Conservation (phyloP, 305 asterid genomes). For the Ilex paraguariensis region DNA sequence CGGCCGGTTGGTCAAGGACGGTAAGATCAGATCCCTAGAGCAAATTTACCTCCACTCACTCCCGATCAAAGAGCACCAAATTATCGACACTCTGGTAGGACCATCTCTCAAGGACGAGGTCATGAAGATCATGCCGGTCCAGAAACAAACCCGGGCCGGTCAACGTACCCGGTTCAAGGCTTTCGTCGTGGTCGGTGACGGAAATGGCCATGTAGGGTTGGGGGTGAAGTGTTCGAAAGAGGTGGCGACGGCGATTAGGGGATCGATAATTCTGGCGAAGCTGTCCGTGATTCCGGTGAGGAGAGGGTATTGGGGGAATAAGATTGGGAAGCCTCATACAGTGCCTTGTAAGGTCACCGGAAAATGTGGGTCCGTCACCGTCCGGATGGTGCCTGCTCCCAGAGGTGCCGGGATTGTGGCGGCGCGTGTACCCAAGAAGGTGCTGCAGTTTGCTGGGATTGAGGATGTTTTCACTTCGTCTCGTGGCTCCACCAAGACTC, state of each 20-base stretch:
- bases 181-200: conserved; percentile 49
- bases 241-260: conserved; percentile 57
- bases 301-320: conserved; percentile 59
- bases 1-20: conserved; percentile 42
- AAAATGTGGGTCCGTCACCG: conserved; percentile 53
- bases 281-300: conserved; percentile 49
- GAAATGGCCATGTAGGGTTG: conserved; percentile 41
- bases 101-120: conserved; percentile 50
- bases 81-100: conserved; percentile 33
- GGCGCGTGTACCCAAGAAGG: conserved; percentile 56
- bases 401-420: conserved; percentile 61
- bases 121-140: conserved; percentile 56
- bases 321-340: conserved; percentile 51
- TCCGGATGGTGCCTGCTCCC: conserved; percentile 54
- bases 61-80: conserved; percentile 51
- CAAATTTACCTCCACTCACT: conserved; percentile 53
- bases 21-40: conserved; percentile 39
- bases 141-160: conserved; percentile 61
- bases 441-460: conserved; percentile 54
- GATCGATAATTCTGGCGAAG: conserved; percentile 46
- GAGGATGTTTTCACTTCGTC: conserved; percentile 52
- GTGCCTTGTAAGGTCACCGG: conserved; percentile 56
- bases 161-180: conserved; percentile 59
- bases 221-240: conserved; percentile 56
- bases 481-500: conserved; percentile 57